A percentile compares a stretch with the other conserved stretches of the same genome.
Evolutionary conservation across 495 filamentous ascomycete species (phyloP).

Genomic region (Xanthoparmelia taractica): DNA sequence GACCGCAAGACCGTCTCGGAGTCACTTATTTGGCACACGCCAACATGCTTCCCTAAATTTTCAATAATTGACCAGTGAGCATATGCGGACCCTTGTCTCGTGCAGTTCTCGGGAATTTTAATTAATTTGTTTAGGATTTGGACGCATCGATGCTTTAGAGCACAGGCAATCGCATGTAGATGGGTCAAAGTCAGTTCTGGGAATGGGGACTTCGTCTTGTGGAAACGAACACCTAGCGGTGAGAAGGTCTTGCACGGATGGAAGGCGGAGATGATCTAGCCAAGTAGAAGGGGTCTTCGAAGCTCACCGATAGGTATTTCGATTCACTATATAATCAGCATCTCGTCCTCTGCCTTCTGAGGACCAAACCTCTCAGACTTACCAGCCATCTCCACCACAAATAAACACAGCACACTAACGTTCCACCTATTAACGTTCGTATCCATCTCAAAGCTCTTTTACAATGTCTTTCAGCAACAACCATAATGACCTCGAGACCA

Average conservation of each 20-base stretch:
- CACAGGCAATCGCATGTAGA: neutral
- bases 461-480: neutral
- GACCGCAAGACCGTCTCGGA: neutral
- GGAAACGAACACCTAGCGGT: neutral
- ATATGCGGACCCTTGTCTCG: neutral
- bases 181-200: neutral
- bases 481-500: conserved; percentile 1
- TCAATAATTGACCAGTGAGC: neutral
- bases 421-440: neutral
- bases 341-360: neutral
- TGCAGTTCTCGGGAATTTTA: neutral
- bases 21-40: neutral
- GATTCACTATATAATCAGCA: conserved; percentile 3
- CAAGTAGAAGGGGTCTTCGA: neutral
- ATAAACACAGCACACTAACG: neutral
- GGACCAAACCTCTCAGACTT: conserved; percentile 3
- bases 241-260: neutral
- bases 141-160: neutral
- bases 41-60: neutral
- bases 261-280: neutral
- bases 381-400: neutral
- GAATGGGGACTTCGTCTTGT: neutral
- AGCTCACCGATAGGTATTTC: neutral
- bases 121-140: neutral
- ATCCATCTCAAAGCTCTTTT: neutral